Percentiles rank a stretch among this genome's conserved stretches.
phyloP scores from a whole-genome alignment of 2,329 filamentous ascomycete species.

The Phialophora chinensis region DNA sequence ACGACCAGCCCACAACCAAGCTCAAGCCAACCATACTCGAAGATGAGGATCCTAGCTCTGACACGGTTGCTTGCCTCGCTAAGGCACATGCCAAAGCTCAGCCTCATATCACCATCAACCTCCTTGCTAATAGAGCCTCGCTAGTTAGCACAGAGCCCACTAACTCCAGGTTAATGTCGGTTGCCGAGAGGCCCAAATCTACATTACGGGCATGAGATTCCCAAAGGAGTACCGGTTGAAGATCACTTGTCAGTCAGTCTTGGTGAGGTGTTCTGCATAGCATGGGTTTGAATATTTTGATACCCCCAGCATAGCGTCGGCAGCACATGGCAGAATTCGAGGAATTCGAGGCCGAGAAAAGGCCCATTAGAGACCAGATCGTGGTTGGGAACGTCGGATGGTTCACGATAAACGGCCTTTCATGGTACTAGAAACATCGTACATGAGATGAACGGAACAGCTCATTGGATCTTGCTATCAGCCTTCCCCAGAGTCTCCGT shows the following conservation, averaged over 20 bases:
- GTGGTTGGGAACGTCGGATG: slow-evolving; percentile 19
- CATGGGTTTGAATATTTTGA: slow-evolving; percentile 36
- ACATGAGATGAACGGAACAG: slow-evolving; percentile 9
- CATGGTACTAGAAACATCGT: slow-evolving; percentile 21
- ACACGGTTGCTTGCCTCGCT: slow-evolving; percentile 14
- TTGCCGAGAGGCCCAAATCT: slow-evolving; percentile 37
- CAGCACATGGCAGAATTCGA: slow-evolving; percentile 30
- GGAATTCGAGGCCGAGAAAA: slow-evolving; percentile 7
- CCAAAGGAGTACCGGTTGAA: slow-evolving; percentile 31
- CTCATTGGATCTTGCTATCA: slow-evolving; percentile 24
- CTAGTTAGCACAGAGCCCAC: slow-evolving; percentile 16
- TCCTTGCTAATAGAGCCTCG: slow-evolving; percentile 23
- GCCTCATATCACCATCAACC: slow-evolving; percentile 23
- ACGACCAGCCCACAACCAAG: slow-evolving; percentile 2
- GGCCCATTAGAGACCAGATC: slow-evolving; percentile 13
- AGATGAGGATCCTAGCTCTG: slow-evolving; percentile 8
- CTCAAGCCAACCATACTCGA: slow-evolving; percentile 9
- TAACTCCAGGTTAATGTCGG: slow-evolving; percentile 30
- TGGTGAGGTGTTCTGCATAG: slow-evolving; percentile 36
- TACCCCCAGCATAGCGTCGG: slow-evolving; percentile 37
- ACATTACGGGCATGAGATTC: slow-evolving; percentile 37
- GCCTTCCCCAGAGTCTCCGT: slow-evolving; percentile 2
- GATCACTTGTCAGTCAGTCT: slow-evolving; percentile 24
- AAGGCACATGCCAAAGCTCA: slow-evolving; percentile 14
- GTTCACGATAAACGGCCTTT: slow-evolving; percentile 29